Evolutionary conservation across 768 basidiomycete species (phyloP), one percentile per base, ranked within the genome.

Genomic region (Russula foetens): DNA sequence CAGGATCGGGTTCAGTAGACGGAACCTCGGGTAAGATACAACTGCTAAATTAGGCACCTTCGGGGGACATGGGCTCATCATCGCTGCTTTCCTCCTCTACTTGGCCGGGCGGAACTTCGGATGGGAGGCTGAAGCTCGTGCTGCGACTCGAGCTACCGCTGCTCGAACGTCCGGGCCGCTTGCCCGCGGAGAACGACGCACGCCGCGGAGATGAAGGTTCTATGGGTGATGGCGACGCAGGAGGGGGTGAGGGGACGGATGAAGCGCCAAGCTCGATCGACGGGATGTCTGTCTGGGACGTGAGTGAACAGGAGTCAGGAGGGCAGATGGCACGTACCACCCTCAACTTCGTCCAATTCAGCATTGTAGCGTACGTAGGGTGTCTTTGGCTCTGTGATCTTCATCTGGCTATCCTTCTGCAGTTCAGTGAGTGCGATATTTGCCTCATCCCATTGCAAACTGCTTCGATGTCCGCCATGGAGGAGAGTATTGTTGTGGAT

Each of bases 361-460:
- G 90, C 81, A 68, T 93, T 89, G 73, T 93, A 95, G 66, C 92
- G 79, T 56, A 98, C 94, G 73, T 90, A 98, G 2, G 94, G 94
- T 11, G 94, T 98, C 81, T 98, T 98, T 55, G 94, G 94, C 69
- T 98, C 94, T 2, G 91, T 93, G 69, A 98, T 98, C 83, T 97
- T 98, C 94, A 97, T 98, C 70, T 93, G 76, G 64, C 91, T 94
- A 69, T 96, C 93, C 73, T 96, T 96, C 79, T 89, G 84, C 66
- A 92, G 85, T 74, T 98, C 94, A 1, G 94, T 97, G 68, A 90
- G 73, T 26, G 91, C 90, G 38, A 98, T 79, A 70, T 97, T 98
- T 71, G 84, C 90, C 69, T 98, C 94, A 69, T 98, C 95, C 94
- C 94, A 98, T 69, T 91, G 90, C 68, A 97, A 70, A 67, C 86